phyloP scores from a whole-genome alignment of 2,329 filamentous ascomycete species.

The Talaromyces funiculosus region DNA sequence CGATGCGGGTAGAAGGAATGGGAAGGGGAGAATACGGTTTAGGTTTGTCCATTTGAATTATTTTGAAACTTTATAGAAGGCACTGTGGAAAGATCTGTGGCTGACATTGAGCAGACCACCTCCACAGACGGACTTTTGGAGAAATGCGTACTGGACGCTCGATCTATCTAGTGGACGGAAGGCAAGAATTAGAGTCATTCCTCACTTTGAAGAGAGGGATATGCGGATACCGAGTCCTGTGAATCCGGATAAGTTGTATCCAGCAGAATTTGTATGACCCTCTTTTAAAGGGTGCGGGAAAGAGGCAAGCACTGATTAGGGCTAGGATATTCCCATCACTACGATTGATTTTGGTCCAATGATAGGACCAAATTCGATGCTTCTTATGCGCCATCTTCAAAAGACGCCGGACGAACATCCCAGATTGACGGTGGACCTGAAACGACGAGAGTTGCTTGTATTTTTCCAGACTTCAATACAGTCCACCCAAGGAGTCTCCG shows the following conservation, averaged over 20 bases:
- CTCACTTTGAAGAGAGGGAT: constrained; percentile 22
- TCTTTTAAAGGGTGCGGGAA: neutral
- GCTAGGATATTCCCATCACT: constrained; percentile 39
- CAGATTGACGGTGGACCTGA: constrained; percentile 39
- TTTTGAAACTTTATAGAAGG: too few relatives aligned
- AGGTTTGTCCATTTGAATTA: constrained; percentile 29
- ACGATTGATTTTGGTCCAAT: constrained; percentile 60
- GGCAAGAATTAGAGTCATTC: constrained; percentile 15
- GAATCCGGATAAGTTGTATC: constrained; percentile 27
- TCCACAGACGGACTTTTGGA: constrained; percentile 50
- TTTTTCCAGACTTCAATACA: constrained; percentile 36
- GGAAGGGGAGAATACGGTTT: constrained; percentile 50
- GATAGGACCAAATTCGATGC: constrained; percentile 51
- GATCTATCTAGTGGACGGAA: constrained; percentile 23
- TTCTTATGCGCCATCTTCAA: constrained; percentile 50
- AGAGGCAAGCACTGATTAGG: neutral
- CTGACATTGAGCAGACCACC: constrained; percentile 40
- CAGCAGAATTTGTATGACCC: constrained; percentile 31
- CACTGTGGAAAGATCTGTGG: neutral
- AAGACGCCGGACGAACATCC: constrained; percentile 20
- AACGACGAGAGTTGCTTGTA: constrained; percentile 40
- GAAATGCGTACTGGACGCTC: constrained; percentile 21
- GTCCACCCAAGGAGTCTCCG: neutral
- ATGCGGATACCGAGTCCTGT: constrained; percentile 31
- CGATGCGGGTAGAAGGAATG: constrained; percentile 33